phyloP scores from a whole-genome alignment of 192 early-diverging fungal species.

The Linnemannia hyalina region DNA sequence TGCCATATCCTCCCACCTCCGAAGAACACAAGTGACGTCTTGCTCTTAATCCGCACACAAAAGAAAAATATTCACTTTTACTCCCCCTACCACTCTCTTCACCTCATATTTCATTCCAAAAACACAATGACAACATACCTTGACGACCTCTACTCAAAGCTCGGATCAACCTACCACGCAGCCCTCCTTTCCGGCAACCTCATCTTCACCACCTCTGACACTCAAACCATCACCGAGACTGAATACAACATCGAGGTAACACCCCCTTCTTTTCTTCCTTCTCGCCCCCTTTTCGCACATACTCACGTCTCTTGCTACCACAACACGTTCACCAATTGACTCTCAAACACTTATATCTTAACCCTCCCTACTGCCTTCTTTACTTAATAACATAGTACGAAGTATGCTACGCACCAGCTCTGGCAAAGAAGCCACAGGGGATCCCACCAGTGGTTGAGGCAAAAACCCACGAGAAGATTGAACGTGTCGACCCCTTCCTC shows the following conservation, averaged over 20 bases:
- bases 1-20: neutral
- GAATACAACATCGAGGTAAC: constrained; percentile 29
- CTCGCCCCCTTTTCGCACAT: too few species aligned
- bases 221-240: constrained; percentile 19
- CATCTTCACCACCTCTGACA: constrained; percentile 39
- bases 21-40: constrained; percentile 12
- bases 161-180: constrained; percentile 21
- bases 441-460: constrained; percentile 18
- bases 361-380: neutral
- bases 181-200: constrained; percentile 24
- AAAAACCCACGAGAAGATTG: constrained; percentile 8
- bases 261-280: too few species aligned
- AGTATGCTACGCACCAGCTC: constrained; percentile 59
- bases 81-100: neutral
- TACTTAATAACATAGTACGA: constrained; percentile 45
- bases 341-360: neutral
- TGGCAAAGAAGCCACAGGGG: constrained; percentile 56
- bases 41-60: neutral
- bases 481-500: constrained; percentile 62
- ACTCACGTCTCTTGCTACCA: too few species aligned
- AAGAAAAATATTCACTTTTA: neutral
- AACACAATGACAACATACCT: constrained; percentile 1
- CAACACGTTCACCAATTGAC: neutral
- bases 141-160: constrained; percentile 7
- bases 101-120: constrained; percentile 4